Evolutionary conservation across 768 basidiomycete genomes (phyloP).

Genomic region (Polyporus arcularius): DNA sequence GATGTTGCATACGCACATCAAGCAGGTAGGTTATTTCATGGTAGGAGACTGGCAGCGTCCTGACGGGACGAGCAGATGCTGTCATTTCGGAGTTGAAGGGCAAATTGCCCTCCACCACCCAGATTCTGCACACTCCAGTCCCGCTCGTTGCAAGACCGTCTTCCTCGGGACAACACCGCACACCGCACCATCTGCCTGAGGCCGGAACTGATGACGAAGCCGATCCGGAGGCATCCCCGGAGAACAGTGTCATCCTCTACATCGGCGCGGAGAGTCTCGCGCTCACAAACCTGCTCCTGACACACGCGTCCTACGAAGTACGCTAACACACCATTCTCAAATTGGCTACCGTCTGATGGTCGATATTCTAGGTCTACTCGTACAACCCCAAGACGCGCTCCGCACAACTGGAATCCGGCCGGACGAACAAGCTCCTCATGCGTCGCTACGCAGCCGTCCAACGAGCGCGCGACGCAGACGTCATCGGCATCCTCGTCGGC

Average conservation of each 20-base stretch:
- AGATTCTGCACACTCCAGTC: conserved; percentile 41
- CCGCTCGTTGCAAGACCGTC: conserved; percentile 23
- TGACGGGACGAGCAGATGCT: conserved; percentile 30
- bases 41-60: not conserved
- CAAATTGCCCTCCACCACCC: conserved; percentile 26
- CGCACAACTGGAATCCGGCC: conserved; percentile 58
- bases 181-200: not conserved
- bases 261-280: conserved; percentile 81
- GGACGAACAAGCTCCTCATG: conserved; percentile 85
- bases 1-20: conserved; percentile 78
- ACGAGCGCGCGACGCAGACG: conserved; percentile 87
- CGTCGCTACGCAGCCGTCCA: conserved; percentile 86
- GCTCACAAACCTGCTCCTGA: conserved; percentile 85
- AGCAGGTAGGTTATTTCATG: conserved; percentile 48
- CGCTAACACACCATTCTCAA: not conserved
- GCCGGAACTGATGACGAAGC: not conserved
- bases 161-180: conserved; percentile 1
- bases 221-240: not conserved
- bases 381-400: conserved; percentile 63
- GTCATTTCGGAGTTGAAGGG: conserved; percentile 33
- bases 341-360: not conserved
- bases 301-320: conserved; percentile 67
- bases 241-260: conserved; percentile 48
- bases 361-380: conserved; percentile 59
- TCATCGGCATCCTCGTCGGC: conserved; percentile 93